Conservation (phyloP, 106 monocot genomes). For the Narthecium ossifragum region DNA sequence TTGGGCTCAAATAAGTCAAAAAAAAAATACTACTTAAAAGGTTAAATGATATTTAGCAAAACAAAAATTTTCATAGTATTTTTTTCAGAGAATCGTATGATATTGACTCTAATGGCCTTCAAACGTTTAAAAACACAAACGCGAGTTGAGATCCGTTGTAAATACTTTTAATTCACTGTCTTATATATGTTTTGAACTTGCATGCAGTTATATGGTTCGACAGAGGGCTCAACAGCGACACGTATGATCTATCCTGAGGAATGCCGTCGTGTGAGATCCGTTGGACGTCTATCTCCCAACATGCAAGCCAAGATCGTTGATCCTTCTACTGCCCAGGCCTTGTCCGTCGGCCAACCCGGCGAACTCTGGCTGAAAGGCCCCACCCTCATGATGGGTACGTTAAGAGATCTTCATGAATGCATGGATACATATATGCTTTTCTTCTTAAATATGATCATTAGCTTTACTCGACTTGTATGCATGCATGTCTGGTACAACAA, state of each 20-base stretch:
- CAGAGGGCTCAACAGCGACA: conserved; percentile 43
- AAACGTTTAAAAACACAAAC: too few species aligned
- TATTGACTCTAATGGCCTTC: too few species aligned
- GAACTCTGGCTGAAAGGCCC: conserved; percentile 68
- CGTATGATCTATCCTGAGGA: conserved; percentile 31
- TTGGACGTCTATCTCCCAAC: conserved; percentile 39
- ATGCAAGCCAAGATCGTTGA: conserved; percentile 65
- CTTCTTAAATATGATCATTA: neutral
- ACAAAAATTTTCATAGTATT: too few species aligned
- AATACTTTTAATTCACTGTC: too few species aligned
- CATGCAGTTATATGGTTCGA: conserved; percentile 76
- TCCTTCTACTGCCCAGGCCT: conserved; percentile 17
- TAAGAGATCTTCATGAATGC: neutral
- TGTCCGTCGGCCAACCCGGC: conserved; percentile 40
- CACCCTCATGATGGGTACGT: conserved; percentile 49
- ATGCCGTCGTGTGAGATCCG: conserved; percentile 27
- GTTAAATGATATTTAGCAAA: too few species aligned
- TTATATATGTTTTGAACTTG: too few species aligned
- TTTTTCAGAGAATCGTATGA: too few species aligned
- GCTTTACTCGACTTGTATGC: neutral
- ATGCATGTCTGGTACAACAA: too few species aligned
- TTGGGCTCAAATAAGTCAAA: too few species aligned
- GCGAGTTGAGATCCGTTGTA: too few species aligned
- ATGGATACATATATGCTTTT: neutral
- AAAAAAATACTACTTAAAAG: too few species aligned